These are phyloP conservation scores for Peronospora farinosa DNA, from an alignment of 352 stramenopile species.

Conservation along the genomic window DNA sequence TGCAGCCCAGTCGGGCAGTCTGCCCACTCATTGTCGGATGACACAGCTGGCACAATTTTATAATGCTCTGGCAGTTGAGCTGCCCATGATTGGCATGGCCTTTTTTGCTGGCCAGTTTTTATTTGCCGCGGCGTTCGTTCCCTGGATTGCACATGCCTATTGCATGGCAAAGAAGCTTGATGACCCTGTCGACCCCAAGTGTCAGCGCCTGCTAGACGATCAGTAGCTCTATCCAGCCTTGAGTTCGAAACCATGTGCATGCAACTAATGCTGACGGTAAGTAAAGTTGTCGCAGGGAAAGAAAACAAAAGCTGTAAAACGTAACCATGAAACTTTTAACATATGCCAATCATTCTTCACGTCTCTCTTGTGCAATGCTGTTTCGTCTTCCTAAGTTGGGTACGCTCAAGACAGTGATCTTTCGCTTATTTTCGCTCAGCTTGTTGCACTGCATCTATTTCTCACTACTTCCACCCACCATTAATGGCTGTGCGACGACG, in stretches of 20 bases:
- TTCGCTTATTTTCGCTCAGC: neutral
- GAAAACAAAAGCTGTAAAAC: constrained; percentile 7
- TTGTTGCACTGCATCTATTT: constrained; percentile 21
- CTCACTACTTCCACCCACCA: constrained; percentile 13
- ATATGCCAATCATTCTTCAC: constrained; percentile 18
- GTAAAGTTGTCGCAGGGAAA: neutral
- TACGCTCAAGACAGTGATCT: constrained; percentile 1
- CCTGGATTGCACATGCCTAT: constrained; percentile 73
- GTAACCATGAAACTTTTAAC: constrained; percentile 31
- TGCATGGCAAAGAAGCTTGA: constrained; percentile 61
- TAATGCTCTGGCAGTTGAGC: constrained; percentile 60
- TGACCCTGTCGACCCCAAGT: constrained; percentile 57
- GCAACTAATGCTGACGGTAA: neutral
- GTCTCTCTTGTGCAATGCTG: constrained; percentile 11
- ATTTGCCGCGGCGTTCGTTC: constrained; percentile 67
- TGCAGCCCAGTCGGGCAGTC: constrained; percentile 20
- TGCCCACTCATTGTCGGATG: constrained; percentile 54
- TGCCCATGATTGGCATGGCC: constrained; percentile 66
- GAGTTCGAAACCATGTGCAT: neutral
- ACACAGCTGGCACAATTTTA: constrained; percentile 78
- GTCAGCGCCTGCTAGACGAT: constrained; percentile 54
- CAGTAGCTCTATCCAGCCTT: constrained; percentile 22
- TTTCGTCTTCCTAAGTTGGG: constrained; percentile 1
- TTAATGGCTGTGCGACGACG: constrained; percentile 29
- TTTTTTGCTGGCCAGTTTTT: constrained; percentile 73